Evolutionary conservation across 169 alveolate species (phyloP), one percentile per base, ranked within the genome.

Genomic region (Cryptosporidium sp.): DNA sequence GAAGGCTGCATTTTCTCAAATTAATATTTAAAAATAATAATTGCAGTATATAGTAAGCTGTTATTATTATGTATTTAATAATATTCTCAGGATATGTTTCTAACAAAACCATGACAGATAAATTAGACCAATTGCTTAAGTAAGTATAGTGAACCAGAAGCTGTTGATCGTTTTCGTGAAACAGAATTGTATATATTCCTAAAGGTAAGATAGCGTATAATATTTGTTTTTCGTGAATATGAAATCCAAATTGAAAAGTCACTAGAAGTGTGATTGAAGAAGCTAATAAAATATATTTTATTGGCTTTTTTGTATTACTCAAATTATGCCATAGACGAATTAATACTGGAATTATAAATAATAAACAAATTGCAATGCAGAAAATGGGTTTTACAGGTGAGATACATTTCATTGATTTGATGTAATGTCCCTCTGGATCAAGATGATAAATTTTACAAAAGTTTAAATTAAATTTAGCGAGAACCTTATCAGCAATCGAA

Each of bases 391-490:
- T 73, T 18, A 73, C n/a, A 21, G 86, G 86, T 52, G 86, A 71
- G 16, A 73, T 31, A 39, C 86, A 73, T 51, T 31, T 73, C 86
- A 73, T 55, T 7, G 86, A 73, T 59, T 73, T 73, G 3, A 73
- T 73, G 33, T 73, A 73, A 26, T 73, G 86, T 1, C 86, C 86
- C 2, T 73, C 70, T 73, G 61, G 71, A 35, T 73, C 86, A 51
- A 59, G 26, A 37, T 51, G 18, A 43, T 59, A 18, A 7, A 31
- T 18, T 10, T 33, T 33, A 41, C 86, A 73, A 55, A 55, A 29
- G 31, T 18, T 33, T 0, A 41, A 31, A 16, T 52, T 16, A 37
- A 52, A 58, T 23, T 59, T 73, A 4, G 86, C 71, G 3, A 73
- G 59, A 0, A 58, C 6, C n/a, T 73, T 73, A 33, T 73, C 86